Evolutionary conservation across 148 eudicot species (phyloP), one percentile per base, ranked within the genome.

Genomic region (Diospyros kaki): DNA sequence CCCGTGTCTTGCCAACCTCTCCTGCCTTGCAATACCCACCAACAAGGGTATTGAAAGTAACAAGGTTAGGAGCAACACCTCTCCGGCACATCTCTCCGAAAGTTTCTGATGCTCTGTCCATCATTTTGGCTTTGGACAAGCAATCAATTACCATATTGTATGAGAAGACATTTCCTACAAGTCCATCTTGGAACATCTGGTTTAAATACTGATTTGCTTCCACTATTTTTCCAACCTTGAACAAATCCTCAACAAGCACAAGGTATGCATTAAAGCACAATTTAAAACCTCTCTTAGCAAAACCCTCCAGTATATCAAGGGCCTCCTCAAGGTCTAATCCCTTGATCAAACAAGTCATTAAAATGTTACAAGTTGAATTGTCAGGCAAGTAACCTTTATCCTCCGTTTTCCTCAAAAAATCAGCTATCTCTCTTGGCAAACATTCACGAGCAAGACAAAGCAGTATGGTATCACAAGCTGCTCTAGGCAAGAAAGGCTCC

Each of bases 61-160:
- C 91, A 77, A 95, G 82, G 70, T 87, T 92, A 53, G 96, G 97
- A 51, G 71, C 40, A 72, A 95, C 72, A 72, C 88, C 85, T 63
- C 81, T 84, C 75, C 81, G 81, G 59, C 76, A 76, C 98, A 95
- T 95, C 68, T 75, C 76, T 67, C 43, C 52, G 67, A 89, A 89
- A 65, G 84, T 78, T 66, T 88, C 83, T 56, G 72, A 58, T 48
- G 94, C 97, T 76, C 77, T 85, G 17, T 82, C 81, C 72, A 85
- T 81, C 93, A 88, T 87, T 75, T 85, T 86, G 52, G 81, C 83
- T 80, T 90, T 92, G 88, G 87, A 82, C 65, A 95, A 82, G 84
- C 94, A 89, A 79, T 89, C 97, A 81, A 95, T 81, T 45, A 92
- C 81, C 88, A 88, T 86, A 74, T 95, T 95, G 80, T 88, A 92